phyloP scores from a whole-genome alignment of 1,139 yeast genomes.

The Scheffersomyces quercinus region DNA sequence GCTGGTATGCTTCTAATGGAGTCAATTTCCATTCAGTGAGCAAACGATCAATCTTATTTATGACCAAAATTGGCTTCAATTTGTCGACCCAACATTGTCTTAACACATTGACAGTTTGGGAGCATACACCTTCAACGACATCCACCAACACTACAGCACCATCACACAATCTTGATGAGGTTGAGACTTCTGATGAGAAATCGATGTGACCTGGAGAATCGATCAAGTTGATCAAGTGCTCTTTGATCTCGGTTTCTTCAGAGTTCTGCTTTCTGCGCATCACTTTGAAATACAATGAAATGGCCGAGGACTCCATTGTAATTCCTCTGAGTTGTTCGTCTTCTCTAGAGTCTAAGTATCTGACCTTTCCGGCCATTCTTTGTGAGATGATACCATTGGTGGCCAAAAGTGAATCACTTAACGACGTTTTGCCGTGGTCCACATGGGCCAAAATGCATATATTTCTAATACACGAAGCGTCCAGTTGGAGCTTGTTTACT shows the following conservation, averaged over 20 bases:
- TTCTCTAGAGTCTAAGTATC: conserved; percentile 89
- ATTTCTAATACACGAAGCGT: conserved; percentile 74
- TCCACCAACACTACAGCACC: conserved; percentile 95
- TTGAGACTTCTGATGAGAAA: conserved; percentile 92
- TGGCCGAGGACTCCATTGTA: conserved; percentile 96
- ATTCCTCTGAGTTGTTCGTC: conserved; percentile 97
- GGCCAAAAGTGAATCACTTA: conserved; percentile 89
- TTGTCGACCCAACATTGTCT: conserved; percentile 96
- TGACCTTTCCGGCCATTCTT: conserved; percentile 90
- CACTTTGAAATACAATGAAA: conserved; percentile 78
- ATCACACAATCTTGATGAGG: conserved; percentile 93
- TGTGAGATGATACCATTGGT: conserved; percentile 96
- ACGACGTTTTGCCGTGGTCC: conserved; percentile 96
- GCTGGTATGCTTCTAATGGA: conserved; percentile 83
- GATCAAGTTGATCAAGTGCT: conserved; percentile 84
- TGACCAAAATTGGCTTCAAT: conserved; percentile 83
- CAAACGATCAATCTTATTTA: conserved; percentile 89
- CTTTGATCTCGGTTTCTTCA: conserved; percentile 51
- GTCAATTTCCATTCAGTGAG: conserved; percentile 79
- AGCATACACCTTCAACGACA: conserved; percentile 97
- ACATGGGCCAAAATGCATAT: conserved; percentile 97
- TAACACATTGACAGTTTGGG: conserved; percentile 91
- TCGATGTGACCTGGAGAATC: conserved; percentile 99
- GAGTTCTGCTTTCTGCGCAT: conserved; percentile 40
- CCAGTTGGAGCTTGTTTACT: conserved; percentile 64